A percentile compares a stretch with the other conserved stretches of the same genome.
Evolutionary conservation across 208 protist genomes (phyloP).

Genomic region (Acanthamoeba lugdunensis): DNA sequence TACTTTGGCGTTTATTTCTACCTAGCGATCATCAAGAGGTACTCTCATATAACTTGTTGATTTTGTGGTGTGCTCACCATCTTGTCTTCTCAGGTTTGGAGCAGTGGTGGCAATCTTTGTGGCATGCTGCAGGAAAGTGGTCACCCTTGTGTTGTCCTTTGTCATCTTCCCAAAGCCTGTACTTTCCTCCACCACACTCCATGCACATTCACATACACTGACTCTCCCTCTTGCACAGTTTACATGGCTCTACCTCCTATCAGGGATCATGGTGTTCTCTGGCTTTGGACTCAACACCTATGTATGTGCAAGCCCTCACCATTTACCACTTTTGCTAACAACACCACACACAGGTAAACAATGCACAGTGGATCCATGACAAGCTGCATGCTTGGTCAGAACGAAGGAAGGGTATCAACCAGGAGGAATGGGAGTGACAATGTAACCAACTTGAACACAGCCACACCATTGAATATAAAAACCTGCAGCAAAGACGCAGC

Average conservation of each 20-base stretch:
- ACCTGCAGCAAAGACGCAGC: too few species aligned
- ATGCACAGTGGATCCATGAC: not conserved
- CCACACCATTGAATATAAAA: too few species aligned
- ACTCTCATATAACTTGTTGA: too few species aligned
- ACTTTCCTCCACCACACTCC: not conserved
- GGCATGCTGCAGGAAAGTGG: not conserved
- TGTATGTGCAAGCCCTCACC: not conserved
- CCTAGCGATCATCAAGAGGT: slow-evolving; percentile 16
- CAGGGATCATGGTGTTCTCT: slow-evolving; percentile 12
- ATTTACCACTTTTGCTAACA: too few species aligned
- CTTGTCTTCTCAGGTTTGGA: not conserved
- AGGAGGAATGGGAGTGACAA: not conserved
- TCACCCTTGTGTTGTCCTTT: not conserved
- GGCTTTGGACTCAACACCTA: slow-evolving; percentile 3
- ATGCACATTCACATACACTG: too few species aligned
- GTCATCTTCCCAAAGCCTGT: not conserved
- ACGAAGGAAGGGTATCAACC: not conserved
- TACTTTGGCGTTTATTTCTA: slow-evolving; percentile 19
- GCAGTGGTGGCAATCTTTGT: slow-evolving; percentile 18
- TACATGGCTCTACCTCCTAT: not conserved
- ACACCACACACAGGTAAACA: not conserved
- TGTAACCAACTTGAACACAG: too few species aligned
- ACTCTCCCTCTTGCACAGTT: not conserved
- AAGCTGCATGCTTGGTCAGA: not conserved
- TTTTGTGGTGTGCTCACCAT: not conserved